phyloP scores from a whole-genome alignment of 805 yeast genomes.

The Lachancea kluyveri region DNA sequence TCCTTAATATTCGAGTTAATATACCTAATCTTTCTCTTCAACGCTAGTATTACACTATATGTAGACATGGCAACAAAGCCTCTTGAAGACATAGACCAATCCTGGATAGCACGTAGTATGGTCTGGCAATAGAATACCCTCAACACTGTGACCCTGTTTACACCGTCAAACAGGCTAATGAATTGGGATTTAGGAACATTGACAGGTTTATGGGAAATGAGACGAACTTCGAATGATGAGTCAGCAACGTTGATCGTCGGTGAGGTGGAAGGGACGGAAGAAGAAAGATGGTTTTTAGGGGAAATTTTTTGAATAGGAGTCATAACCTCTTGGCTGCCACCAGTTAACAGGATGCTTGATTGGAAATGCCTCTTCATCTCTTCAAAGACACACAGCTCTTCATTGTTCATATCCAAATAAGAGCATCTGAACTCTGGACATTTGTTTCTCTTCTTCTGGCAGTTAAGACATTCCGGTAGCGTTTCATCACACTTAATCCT shows the following conservation, averaged over 20 bases:
- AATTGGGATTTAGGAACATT: conserved; percentile 5
- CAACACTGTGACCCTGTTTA: conserved; percentile 1
- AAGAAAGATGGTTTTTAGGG: not conserved
- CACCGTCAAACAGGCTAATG: conserved; percentile 2
- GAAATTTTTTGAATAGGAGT: not conserved
- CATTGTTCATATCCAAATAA: conserved; percentile 1
- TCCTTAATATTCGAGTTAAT: too few relatives aligned
- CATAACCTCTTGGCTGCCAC: not conserved
- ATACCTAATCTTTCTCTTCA: conserved; percentile 5
- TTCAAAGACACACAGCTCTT: conserved; percentile 3
- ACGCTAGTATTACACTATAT: conserved; percentile 1
- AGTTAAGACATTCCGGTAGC: conserved; percentile 60
- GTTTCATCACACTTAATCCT: conserved; percentile 76
- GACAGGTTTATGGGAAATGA: conserved; percentile 8
- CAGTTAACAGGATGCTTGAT: conserved; percentile 1
- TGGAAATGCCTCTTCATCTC: conserved; percentile 1
- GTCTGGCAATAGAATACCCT: conserved; percentile 2
- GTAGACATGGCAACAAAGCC: not conserved
- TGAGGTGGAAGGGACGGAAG: too few relatives aligned
- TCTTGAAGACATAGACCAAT: conserved; percentile 5
- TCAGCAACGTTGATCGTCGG: not conserved
- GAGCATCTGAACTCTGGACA: conserved; percentile 5
- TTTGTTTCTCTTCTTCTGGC: conserved; percentile 24
- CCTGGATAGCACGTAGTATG: conserved; percentile 3
- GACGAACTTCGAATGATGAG: conserved; percentile 3